Evolutionary conservation across 225 moss, liverwort and hornwort genomes (phyloP).

Genomic region (Sphagnum tenellum): DNA sequence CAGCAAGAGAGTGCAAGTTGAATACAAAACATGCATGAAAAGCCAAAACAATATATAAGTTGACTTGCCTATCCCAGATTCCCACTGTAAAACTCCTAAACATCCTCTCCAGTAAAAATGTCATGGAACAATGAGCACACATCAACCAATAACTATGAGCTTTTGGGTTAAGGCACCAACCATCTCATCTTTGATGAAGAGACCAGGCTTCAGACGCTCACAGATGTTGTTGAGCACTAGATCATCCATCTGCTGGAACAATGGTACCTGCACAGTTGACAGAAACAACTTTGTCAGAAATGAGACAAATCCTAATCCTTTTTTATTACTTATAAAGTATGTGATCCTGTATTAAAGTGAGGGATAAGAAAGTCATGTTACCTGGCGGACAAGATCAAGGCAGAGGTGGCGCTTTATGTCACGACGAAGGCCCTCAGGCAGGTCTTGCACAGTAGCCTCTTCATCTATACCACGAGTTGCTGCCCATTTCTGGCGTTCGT

Average conservation of each 20-base stretch:
- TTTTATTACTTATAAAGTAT: too few species aligned
- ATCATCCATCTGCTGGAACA: conserved; percentile 60
- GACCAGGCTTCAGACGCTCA: conserved; percentile 47
- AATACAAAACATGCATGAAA: too few species aligned
- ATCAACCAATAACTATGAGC: neutral
- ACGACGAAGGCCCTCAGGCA: conserved; percentile 58
- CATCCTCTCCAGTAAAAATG: neutral
- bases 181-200: conserved; percentile 63
- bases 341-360: too few species aligned
- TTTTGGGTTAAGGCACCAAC: conserved; percentile 16
- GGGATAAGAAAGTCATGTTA: neutral
- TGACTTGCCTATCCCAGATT: too few species aligned
- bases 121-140: too few species aligned
- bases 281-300: too few species aligned
- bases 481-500: conserved; percentile 71
- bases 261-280: conserved; percentile 27
- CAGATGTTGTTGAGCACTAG: conserved; percentile 54
- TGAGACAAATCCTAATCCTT: too few species aligned
- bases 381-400: conserved; percentile 57
- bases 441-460: conserved; percentile 42
- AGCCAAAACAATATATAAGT: too few species aligned
- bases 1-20: too few species aligned
- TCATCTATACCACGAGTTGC: conserved; percentile 66
- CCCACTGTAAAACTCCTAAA: neutral
- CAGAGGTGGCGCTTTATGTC: conserved; percentile 83